phyloP scores from a whole-genome alignment of 495 filamentous ascomycete genomes.

The Daldinia childiae region DNA sequence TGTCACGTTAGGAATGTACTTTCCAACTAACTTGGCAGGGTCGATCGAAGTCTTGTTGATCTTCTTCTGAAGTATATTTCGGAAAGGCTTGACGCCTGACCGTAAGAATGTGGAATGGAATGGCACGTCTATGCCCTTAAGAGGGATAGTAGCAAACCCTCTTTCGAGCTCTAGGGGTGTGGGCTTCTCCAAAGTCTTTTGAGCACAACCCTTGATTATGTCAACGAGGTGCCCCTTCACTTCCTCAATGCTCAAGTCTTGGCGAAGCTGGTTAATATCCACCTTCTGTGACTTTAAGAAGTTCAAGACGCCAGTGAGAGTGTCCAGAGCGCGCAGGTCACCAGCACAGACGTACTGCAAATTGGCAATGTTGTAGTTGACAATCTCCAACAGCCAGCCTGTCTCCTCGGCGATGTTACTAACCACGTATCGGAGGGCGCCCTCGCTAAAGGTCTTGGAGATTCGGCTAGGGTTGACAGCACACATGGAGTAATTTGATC shows the following conservation, averaged over 20 bases:
- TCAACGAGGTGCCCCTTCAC: constrained; percentile 85
- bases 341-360: constrained; percentile 98
- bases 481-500: constrained; percentile 98
- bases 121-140: constrained; percentile 96
- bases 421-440: constrained; percentile 93
- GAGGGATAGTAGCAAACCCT: constrained; percentile 95
- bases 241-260: constrained; percentile 75
- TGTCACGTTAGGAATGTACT: constrained; percentile 99
- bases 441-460: constrained; percentile 96
- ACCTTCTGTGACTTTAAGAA: constrained; percentile 95
- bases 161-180: constrained; percentile 87
- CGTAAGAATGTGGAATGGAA: constrained; percentile 99
- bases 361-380: constrained; percentile 99
- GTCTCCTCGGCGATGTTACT: constrained; percentile 92
- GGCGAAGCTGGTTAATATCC: constrained; percentile 91
- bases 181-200: constrained; percentile 87
- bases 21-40: constrained; percentile 92
- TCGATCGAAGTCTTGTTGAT: constrained; percentile 99
- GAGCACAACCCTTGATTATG: constrained; percentile 85
- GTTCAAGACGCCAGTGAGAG: constrained; percentile 89
- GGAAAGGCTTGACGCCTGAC: constrained; percentile 97
- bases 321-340: constrained; percentile 95
- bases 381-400: constrained; percentile 94
- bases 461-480: constrained; percentile 98
- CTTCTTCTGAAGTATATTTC: constrained; percentile 97